Evolutionary conservation across 2,329 filamentous ascomycete genomes (phyloP).

Genomic region (Clonostachys sp.): DNA sequence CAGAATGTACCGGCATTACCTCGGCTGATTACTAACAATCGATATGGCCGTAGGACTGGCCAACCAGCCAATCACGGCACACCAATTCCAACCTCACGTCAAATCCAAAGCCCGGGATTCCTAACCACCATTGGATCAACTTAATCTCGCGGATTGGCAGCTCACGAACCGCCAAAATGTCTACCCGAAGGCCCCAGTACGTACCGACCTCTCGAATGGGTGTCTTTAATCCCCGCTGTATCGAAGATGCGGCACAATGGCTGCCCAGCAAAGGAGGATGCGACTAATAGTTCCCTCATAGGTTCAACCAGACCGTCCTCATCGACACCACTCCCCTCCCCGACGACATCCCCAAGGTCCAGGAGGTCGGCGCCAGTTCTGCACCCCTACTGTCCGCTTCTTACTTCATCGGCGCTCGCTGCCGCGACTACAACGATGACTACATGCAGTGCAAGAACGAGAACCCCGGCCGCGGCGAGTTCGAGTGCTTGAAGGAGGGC

Average conservation of each 20-base stretch:
- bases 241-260: not conserved
- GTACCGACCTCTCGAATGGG: slow-evolving; percentile 9
- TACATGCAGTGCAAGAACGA: slow-evolving; percentile 99
- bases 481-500: slow-evolving; percentile 94
- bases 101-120: slow-evolving; percentile 13
- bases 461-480: slow-evolving; percentile 82
- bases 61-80: slow-evolving; percentile 24
- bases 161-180: slow-evolving; percentile 27
- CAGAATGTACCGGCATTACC: no score
- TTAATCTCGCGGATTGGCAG: slow-evolving; percentile 11
- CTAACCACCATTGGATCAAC: not conserved
- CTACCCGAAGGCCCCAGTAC: slow-evolving; percentile 35
- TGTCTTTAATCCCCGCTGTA: no score
- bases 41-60: no score
- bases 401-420: slow-evolving; percentile 96
- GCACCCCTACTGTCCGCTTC: slow-evolving; percentile 87
- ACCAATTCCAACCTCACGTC: slow-evolving; percentile 33
- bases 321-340: slow-evolving; percentile 96
- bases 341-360: slow-evolving; percentile 83
- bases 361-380: slow-evolving; percentile 89
- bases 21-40: no score
- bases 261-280: slow-evolving; percentile 18
- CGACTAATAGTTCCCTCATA: slow-evolving; percentile 29
- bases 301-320: slow-evolving; percentile 92
- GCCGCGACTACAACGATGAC: slow-evolving; percentile 95